Evolutionary conservation across 1,284 basidiomycete genomes (phyloP).

Genomic region (Pseudozyma hubeiensis): DNA sequence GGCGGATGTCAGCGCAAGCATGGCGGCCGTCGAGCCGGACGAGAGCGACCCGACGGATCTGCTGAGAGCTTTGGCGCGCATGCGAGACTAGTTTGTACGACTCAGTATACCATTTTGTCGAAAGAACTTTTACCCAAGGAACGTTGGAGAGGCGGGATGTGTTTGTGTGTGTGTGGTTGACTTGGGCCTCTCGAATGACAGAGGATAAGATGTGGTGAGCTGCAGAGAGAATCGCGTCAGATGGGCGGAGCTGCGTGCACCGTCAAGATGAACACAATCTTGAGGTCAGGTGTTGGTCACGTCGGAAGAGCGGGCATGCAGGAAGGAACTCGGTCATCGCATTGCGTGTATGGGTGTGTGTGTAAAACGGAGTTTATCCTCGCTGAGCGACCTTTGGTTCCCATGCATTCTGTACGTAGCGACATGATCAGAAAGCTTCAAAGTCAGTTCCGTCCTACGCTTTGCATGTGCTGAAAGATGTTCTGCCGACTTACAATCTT

Average conservation of each 20-base stretch:
- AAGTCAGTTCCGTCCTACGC: background rate
- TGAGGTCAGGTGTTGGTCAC: too few species aligned
- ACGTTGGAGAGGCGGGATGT: background rate
- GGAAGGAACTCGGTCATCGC: background rate
- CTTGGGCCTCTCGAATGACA: too few species aligned
- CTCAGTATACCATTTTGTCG: background rate
- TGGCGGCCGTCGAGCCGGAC: conserved; percentile 36
- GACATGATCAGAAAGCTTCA: background rate
- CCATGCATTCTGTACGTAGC: conserved; percentile 52
- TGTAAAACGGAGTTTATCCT: conserved; percentile 12
- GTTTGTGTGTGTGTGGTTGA: too few species aligned
- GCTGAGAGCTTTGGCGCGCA: conserved; percentile 40
- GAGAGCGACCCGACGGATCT: conserved; percentile 54
- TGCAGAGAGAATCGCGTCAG: too few species aligned
- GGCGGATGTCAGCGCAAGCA: conserved; percentile 33
- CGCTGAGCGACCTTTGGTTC: conserved; percentile 63
- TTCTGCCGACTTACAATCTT: conserved; percentile 53
- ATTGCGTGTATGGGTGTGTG: conserved; percentile 3
- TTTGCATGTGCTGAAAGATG: too few species aligned
- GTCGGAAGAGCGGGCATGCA: background rate
- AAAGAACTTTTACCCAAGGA: background rate
- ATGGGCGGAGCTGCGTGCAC: too few species aligned
- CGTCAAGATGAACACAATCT: too few species aligned
- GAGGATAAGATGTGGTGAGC: too few species aligned
- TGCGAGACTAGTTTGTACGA: conserved; percentile 9